Base-by-base conservation (phyloP, 805 yeast species). In the Candida succiphila region DNA sequence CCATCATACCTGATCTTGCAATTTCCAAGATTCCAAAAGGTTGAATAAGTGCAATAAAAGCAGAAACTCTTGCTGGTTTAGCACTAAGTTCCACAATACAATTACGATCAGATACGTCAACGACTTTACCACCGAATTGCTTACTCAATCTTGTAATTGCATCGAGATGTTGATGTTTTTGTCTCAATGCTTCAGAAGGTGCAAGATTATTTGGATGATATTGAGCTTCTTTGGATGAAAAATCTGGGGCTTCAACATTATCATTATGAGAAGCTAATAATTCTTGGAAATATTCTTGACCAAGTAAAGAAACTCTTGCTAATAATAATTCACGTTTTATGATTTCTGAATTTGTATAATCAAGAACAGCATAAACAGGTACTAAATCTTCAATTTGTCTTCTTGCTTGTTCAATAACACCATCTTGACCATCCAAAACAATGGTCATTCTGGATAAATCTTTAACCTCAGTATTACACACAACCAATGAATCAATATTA, bases 1-100 rank as follows among this genome's bases (percentile, higher is more conserved):
- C 98, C 89, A 92, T 87, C 94, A 89, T 85, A 63, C 98, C 98
- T 18, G 95, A 81, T 64, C 98, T 76, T 29, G 96, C 95, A 49
- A 89, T 82, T 63, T 92, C 98, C 51, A 92, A 71, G 37, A 92
- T 78, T 52, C 98, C 98, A 54, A 92, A 92, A 29, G 98, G 98
- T 57, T 86, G 92, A 53, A 88, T 68, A 54, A 92, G 74, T 42
- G 82, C 83, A 54, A 92, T 74, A 58, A 88, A 88, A 27, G 94
- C 77, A 29, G 89, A 68, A 42, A 92, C 71, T 60, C 96, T 76
- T 34, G 83, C 75, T 25, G 97, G 98, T 57, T 89, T 88, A 34
- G 97, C 98, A 43, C 84, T 70, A 45, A 92, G 72, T 68, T 92
- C 98, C 31, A 92, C 88, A 51, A 92, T 77, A 59, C 95, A 89